These are phyloP conservation scores for Thuidium tamariscinum DNA, from an alignment of 225 moss, liverwort and hornwort species.

Conservation along the genomic window DNA sequence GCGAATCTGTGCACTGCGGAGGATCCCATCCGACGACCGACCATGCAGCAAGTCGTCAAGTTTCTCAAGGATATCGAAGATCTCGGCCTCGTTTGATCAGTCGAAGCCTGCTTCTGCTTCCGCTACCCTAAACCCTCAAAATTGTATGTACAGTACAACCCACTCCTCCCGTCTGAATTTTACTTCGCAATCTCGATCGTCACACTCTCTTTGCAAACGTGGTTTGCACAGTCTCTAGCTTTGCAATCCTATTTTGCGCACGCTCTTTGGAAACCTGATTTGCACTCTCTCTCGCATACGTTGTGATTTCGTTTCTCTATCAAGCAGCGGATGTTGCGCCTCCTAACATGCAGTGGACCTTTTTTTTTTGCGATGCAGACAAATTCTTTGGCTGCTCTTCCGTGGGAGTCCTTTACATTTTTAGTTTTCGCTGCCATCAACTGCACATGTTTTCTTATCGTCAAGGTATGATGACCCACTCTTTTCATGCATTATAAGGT, in stretches of 20 bases:
- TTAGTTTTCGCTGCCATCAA: not conserved
- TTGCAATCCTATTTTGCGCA: not conserved
- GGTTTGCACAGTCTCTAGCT: not conserved
- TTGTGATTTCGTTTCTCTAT: not conserved
- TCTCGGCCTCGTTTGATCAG: not conserved
- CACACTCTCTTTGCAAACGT: not conserved
- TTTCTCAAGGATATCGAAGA: conserved; percentile 45
- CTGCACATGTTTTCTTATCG: not conserved
- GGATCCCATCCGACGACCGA: conserved; percentile 48
- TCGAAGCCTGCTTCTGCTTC: not conserved
- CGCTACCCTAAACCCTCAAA: not conserved
- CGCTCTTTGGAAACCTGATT: not conserved
- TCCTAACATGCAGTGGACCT: not conserved
- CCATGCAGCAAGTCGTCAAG: conserved; percentile 54
- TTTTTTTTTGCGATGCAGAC: not conserved
- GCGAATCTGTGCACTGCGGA: conserved; percentile 45
- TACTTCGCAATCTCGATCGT: not conserved
- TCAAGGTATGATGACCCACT: not conserved
- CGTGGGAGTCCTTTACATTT: not conserved
- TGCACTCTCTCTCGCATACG: too few species aligned
- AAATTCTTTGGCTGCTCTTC: not conserved
- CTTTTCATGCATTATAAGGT: not conserved
- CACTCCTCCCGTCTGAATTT: not conserved
- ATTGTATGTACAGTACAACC: not conserved
- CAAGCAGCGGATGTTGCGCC: not conserved